phyloP scores from a whole-genome alignment of 176 grass and related monocot genomes.

The Paspalum notatum region DNA sequence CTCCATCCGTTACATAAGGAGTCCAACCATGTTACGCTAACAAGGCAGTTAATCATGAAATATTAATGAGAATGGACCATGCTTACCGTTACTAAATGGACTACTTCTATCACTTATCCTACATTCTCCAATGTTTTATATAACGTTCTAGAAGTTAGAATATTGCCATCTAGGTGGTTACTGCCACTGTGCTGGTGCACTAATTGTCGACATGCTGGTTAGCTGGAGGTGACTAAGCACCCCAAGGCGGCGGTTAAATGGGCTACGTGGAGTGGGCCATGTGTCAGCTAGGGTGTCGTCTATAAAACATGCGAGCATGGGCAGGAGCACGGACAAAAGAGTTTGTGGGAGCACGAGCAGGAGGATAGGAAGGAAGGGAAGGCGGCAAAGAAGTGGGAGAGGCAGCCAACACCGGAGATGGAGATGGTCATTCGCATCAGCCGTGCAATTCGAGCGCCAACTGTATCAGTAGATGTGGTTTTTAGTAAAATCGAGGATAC shows the following conservation, averaged over 20 bases:
- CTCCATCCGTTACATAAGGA: slow-evolving; percentile 13
- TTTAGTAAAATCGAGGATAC: too few species aligned
- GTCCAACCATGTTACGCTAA: not conserved
- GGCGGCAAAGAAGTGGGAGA: too few species aligned
- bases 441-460: too few species aligned
- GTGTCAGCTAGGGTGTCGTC: not conserved
- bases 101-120: not conserved
- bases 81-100: slow-evolving; percentile 7
- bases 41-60: not conserved
- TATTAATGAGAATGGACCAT: not conserved
- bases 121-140: not conserved
- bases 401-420: too few species aligned
- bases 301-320: too few species aligned
- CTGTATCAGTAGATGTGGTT: too few species aligned
- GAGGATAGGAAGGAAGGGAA: too few species aligned
- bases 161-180: not conserved
- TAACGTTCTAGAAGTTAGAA: not conserved
- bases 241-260: not conserved
- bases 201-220: not conserved
- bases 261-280: not conserved
- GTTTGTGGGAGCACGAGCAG: too few species aligned
- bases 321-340: too few species aligned
- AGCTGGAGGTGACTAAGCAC: not conserved
- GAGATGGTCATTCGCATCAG: too few species aligned
- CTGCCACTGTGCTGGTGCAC: not conserved